Evolutionary conservation across 83 land plant genomes (phyloP), one percentile per base, ranked within the genome.

Genomic region (Isoetes engelmannii): DNA sequence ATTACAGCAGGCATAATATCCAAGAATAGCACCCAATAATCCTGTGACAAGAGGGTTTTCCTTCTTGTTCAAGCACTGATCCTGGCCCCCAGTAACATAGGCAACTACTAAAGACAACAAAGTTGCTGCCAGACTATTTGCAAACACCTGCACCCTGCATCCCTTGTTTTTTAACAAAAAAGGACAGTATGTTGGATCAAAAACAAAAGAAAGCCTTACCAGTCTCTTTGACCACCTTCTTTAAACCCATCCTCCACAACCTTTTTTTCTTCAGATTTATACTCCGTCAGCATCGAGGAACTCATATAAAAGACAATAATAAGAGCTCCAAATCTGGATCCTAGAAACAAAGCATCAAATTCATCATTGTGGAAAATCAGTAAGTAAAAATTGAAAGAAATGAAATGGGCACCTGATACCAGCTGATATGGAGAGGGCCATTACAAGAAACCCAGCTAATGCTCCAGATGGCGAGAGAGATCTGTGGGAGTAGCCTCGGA

Each of bases 1-100:
- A 79, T 83, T 87, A 73, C 92, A 87, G 86, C 95, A 92, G 12
- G 86, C 87, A 73, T 89, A 92, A 81, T 92, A 93, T 10, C 97
- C 97, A 45, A 92, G 80, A 28, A 92, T 72, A 15, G 89, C 95
- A 4, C 89, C 95, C 54, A 89, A 62, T 6, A 92, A 74, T 4
- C 81, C 72, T 7, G 97, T 92, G 6, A 87, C 73, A 57, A 87
- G 53, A 17, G 72, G 47, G 15, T 81, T 80, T 6, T 76, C 69
- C 57, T 74, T 74, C 0, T 91, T 71, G 68, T 89, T 85, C 80
- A 92, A 64, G 69, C 97, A 92, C 21, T 46, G 67, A 53, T 89
- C 96, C 45, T 87, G 61, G 83, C 83, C 66, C 15, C 82, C 81
- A 4, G 83, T 85, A 48, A 76, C 53, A 41, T 17, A 68, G 50